Evolutionary conservation across 2,329 filamentous ascomycete genomes (phyloP), one percentile per base, ranked within the genome.

Genomic region (Microascus cirrosus): DNA sequence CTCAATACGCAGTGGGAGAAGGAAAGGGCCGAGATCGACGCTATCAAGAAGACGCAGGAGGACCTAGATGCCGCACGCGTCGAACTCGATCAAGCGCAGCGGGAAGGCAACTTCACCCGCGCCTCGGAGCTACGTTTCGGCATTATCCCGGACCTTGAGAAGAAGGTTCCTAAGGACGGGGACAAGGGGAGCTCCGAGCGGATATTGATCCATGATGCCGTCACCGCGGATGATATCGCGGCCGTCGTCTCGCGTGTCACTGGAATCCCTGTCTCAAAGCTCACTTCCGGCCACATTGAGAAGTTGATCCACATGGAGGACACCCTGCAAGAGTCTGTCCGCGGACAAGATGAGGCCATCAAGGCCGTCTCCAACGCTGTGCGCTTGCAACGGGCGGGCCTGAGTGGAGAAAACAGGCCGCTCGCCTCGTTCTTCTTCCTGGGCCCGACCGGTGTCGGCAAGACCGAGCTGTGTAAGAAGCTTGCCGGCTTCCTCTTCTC

Each of bases 241-340:
- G 84, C 83, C 48, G 93, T 99, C 1, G 94, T 97, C 3, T 94
- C 91, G 2, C 83, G 90, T 57, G 87, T 90, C 32, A 97, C 94
- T 0, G 93, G 94, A 32, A 97, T 96, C 60, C 94, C 94, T 0
- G 87, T 96, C 25, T 86, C 86, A 34, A 97, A 96, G 70, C 79
- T 99, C 54, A 96, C 95, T 66, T 87, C 90, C 10, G 93, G 93
- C 24, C 93, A 97, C 64, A 88, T 95, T 48, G 92, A 97, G 70
- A 96, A 96, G 73, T 77, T 99, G 32, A 87, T 99, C 15, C 86
- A 90, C 65, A 97, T 97, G 92, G 94, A 99, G 71, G 90, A 96
- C 61, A 88, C 84, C 0, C 79, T 99, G 10, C 82, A 90, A 5
- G 78, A 91, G 66, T 87, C 88, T 4, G 87, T 99, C 58, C 87